Conservation (phyloP, 2,329 filamentous ascomycete genomes). For the Fusarium globosum region DNA sequence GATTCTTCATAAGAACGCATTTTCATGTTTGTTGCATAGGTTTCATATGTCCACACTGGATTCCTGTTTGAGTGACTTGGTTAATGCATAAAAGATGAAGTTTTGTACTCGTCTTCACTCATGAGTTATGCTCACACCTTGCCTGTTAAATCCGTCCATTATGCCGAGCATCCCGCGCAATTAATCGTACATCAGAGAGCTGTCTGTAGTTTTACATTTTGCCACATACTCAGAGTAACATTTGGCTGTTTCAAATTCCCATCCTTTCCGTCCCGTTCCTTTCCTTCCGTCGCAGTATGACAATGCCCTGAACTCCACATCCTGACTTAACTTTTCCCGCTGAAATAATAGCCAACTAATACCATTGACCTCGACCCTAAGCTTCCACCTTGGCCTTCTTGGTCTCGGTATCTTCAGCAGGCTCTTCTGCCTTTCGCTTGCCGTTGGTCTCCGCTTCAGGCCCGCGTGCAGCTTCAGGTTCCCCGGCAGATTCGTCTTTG, state of each 20-base stretch:
- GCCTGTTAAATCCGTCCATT: not conserved
- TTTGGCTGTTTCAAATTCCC: not conserved
- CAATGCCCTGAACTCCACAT: slow-evolving; percentile 33
- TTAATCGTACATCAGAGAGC: slow-evolving; percentile 21
- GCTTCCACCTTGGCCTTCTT: slow-evolving; percentile 54
- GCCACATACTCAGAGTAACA: not conserved
- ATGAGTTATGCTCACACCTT: not conserved
- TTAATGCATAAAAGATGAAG: not conserved
- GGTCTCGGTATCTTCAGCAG: slow-evolving; percentile 43
- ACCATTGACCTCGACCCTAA: slow-evolving; percentile 1
- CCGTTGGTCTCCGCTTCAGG: slow-evolving; percentile 52
- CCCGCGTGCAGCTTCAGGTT: slow-evolving; percentile 35
- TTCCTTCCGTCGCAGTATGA: slow-evolving; percentile 8
- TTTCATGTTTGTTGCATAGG: slow-evolving; percentile 29
- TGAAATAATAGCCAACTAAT: not conserved
- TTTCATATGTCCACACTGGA: slow-evolving; percentile 9
- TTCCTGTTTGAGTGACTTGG: not conserved
- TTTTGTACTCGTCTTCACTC: not conserved
- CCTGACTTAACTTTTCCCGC: not conserved
- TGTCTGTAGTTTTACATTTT: slow-evolving; percentile 12
- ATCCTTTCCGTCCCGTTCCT: slow-evolving; percentile 1
- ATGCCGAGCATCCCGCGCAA: not conserved
- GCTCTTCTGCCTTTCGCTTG: slow-evolving; percentile 51
- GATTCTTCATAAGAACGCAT: slow-evolving; percentile 39
- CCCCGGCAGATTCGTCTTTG: slow-evolving; percentile 42